Conservation (phyloP, 176 grass and related monocot genomes). For the Hordeum marinum region DNA sequence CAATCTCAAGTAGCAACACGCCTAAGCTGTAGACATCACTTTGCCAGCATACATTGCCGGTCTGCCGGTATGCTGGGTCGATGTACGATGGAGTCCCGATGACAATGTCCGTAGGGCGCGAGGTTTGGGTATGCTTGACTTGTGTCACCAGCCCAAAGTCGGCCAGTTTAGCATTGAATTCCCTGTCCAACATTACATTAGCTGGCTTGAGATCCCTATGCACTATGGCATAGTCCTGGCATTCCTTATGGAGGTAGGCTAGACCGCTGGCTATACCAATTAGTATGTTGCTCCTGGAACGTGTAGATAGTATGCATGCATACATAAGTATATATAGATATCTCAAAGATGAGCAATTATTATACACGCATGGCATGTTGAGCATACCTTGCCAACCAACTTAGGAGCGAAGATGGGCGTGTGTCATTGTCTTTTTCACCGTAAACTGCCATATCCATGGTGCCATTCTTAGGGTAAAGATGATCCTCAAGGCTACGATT, state of each 20-base stretch:
- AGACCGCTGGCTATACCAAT: neutral
- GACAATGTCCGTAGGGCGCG: too few relatives aligned
- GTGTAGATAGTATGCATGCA: neutral
- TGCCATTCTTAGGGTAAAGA: neutral
- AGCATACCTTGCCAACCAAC: neutral
- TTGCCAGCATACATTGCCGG: too few relatives aligned
- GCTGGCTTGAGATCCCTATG: neutral
- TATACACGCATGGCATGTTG: neutral
- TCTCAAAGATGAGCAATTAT: too few relatives aligned
- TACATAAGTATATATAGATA: too few relatives aligned
- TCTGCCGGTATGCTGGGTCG: too few relatives aligned
- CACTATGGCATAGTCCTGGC: neutral
- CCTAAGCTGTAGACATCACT: too few relatives aligned
- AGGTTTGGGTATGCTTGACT: neutral
- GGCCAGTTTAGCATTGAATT: neutral
- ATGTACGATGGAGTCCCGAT: too few relatives aligned
- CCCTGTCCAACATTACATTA: neutral
- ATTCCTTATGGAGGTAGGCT: neutral
- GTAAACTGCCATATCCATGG: neutral
- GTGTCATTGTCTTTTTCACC: neutral
- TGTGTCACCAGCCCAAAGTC: neutral
- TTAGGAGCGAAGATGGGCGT: neutral
- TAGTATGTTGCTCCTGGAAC: neutral
- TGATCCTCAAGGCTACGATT: neutral
- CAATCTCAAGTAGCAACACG: too few relatives aligned